Evolutionary conservation across 768 basidiomycete species (phyloP), one percentile per base, ranked within the genome.

Genomic region (Coprinopsis strossmayeri): DNA sequence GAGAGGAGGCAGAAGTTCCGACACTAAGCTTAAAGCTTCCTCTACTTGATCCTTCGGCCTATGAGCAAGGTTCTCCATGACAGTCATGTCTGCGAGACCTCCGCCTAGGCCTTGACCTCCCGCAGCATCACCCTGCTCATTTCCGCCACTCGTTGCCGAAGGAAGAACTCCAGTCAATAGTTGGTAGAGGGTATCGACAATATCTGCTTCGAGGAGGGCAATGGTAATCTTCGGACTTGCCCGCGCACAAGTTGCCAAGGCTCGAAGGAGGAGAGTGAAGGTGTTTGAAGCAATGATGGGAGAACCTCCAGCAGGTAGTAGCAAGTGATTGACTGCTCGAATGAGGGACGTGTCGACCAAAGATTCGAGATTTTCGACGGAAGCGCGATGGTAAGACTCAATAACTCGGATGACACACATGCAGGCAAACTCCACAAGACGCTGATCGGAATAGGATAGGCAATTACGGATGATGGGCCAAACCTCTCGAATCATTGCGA

Each of bases 1-100:
- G 32, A 94, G 66, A 7, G 96, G 91, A 1, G 96, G 96, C 65
- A 99, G 78, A 12, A 99, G 69, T 62, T 99, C 96, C 20, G 88
- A 87, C 27, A 95, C 72, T 32, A 98, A 76, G 53, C 85, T 85
- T 30, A 99, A 70, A 0, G 90, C 84, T 66, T 99, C 96, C 66
- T 97, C 94, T 3, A 98, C 81, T 63, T 97, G 94, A 51, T 99
- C 96, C 67, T 98, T 98, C 3, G 96, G 89, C 24, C 93, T 77
- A 64, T 97, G 93, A 0, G 92, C 92, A 38, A 99, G 70, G 63
- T 95, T 98, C 68, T 98, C 91, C 84, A 97, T 91, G 23, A 99
- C 91, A 5, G 91, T 87, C 91, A 98, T 93, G 61, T 97, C 94
- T 15, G 91, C 92, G 3, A 94, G 68, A 24, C 91, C 90, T 38